phyloP scores from a whole-genome alignment of 1,284 basidiomycete species.

The Testicularia cyperi region DNA sequence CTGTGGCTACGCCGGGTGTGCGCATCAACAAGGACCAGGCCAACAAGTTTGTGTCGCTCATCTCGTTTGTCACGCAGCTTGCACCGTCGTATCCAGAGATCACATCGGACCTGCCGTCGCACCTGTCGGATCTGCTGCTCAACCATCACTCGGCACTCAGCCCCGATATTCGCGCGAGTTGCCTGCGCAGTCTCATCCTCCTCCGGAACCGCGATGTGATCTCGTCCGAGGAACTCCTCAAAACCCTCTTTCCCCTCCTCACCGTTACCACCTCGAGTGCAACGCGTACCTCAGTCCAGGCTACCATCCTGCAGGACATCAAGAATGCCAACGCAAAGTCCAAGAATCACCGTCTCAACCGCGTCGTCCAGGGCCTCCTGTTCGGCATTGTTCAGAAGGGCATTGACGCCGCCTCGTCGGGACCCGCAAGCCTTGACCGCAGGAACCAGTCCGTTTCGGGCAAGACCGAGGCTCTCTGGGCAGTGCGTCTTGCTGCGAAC shows the following conservation, averaged over 20 bases:
- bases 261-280: slow-evolving; percentile 78
- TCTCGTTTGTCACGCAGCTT: slow-evolving; percentile 66
- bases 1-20: slow-evolving; percentile 11
- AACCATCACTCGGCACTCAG: slow-evolving; percentile 53
- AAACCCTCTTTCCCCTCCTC: slow-evolving; percentile 87
- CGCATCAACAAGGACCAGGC: slow-evolving; percentile 50
- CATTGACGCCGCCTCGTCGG: slow-evolving; percentile 62
- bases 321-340: slow-evolving; percentile 83
- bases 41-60: slow-evolving; percentile 47
- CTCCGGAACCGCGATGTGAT: slow-evolving; percentile 90
- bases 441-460: slow-evolving; percentile 1
- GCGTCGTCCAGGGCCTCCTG: slow-evolving; percentile 91
- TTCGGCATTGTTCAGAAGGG: slow-evolving; percentile 94
- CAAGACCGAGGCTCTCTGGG: slow-evolving; percentile 86
- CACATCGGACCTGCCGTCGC: slow-evolving; percentile 40
- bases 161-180: slow-evolving; percentile 48
- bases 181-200: slow-evolving; percentile 65
- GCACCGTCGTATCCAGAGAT: slow-evolving; percentile 51
- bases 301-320: slow-evolving; percentile 93
- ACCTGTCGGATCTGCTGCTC: slow-evolving; percentile 51
- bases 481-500: slow-evolving; percentile 88
- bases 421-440: not conserved
- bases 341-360: slow-evolving; percentile 94
- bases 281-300: slow-evolving; percentile 82
- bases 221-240: slow-evolving; percentile 86